Percentiles rank a stretch among this genome's conserved stretches.
Evolutionary conservation across 75 land plant species (phyloP).

Genomic region (Picea sitchensis): DNA sequence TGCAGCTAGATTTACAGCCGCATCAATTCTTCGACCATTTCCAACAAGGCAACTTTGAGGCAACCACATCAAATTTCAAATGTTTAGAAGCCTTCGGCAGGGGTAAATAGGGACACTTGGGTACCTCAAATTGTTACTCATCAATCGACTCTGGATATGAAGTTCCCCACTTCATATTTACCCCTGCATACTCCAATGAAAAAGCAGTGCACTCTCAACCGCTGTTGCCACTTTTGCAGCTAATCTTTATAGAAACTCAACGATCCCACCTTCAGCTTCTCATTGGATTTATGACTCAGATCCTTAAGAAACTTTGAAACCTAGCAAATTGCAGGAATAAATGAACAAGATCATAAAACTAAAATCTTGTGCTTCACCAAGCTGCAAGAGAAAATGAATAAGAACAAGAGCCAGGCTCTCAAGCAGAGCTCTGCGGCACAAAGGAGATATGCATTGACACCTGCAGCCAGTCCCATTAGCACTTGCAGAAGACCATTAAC

Average conservation of each 20-base stretch:
- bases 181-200: slow-evolving; percentile 32
- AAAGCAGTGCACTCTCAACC: slow-evolving; percentile 22
- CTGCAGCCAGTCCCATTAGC: too few relatives aligned
- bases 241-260: slow-evolving; percentile 49
- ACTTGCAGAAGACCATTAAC: too few relatives aligned
- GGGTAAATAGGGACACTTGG: not conserved
- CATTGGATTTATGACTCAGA: slow-evolving; percentile 13
- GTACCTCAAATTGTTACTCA: slow-evolving; percentile 53
- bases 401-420: too few relatives aligned
- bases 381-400: too few relatives aligned
- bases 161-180: slow-evolving; percentile 47
- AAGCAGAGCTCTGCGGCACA: too few relatives aligned
- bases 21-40: slow-evolving; percentile 32
- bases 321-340: too few relatives aligned
- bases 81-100: slow-evolving; percentile 12
- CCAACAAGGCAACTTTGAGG: slow-evolving; percentile 72
- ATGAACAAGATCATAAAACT: too few relatives aligned
- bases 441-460: too few relatives aligned
- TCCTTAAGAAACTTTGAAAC: slow-evolving; percentile 21
- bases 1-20: slow-evolving; percentile 67
- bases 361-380: too few relatives aligned
- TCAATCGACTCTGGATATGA: slow-evolving; percentile 88
- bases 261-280: slow-evolving; percentile 43
- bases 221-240: slow-evolving; percentile 34
- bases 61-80: slow-evolving; percentile 48